phyloP scores from a whole-genome alignment of 164 flowering plant genomes.

The Pachysandra terminalis region DNA sequence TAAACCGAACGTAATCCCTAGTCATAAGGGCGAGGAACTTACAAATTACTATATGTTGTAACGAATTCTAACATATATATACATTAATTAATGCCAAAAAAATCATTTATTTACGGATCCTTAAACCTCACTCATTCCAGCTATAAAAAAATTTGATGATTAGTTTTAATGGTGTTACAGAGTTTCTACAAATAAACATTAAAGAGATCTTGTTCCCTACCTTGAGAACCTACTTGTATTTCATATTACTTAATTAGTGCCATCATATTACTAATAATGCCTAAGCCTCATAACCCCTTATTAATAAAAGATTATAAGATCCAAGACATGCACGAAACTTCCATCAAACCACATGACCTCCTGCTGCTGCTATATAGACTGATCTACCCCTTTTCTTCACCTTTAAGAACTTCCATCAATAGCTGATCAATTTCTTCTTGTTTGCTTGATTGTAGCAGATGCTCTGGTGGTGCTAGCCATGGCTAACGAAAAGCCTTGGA shows the following conservation, averaged over 20 bases:
- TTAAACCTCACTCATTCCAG: too few relatives aligned
- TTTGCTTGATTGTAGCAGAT: slow-evolving; percentile 21
- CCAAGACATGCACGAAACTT: slow-evolving; percentile 16
- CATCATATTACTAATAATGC: too few relatives aligned
- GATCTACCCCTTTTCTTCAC: not conserved
- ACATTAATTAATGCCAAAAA: too few relatives aligned
- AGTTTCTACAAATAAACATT: slow-evolving; percentile 9
- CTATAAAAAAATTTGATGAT: too few relatives aligned
- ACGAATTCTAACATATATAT: too few relatives aligned
- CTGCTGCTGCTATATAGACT: slow-evolving; percentile 5
- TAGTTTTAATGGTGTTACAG: too few relatives aligned
- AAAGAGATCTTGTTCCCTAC: slow-evolving; percentile 11
- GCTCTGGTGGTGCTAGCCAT: slow-evolving; percentile 18
- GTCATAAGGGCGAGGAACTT: too few relatives aligned
- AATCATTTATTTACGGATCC: too few relatives aligned
- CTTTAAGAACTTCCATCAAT: slow-evolving; percentile 10
- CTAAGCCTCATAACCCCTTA: not conserved
- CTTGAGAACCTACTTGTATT: not conserved
- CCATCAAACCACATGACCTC: slow-evolving; percentile 2
- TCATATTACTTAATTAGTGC: too few relatives aligned
- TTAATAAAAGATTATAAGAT: not conserved
- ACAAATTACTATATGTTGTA: too few relatives aligned
- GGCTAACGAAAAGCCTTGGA: slow-evolving; percentile 6
- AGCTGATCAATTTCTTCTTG: slow-evolving; percentile 22
- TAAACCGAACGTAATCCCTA: too few relatives aligned